Evolutionary conservation across 768 basidiomycete species (phyloP), one percentile per base, ranked within the genome.

Genomic region (Tremella fuciformis): DNA sequence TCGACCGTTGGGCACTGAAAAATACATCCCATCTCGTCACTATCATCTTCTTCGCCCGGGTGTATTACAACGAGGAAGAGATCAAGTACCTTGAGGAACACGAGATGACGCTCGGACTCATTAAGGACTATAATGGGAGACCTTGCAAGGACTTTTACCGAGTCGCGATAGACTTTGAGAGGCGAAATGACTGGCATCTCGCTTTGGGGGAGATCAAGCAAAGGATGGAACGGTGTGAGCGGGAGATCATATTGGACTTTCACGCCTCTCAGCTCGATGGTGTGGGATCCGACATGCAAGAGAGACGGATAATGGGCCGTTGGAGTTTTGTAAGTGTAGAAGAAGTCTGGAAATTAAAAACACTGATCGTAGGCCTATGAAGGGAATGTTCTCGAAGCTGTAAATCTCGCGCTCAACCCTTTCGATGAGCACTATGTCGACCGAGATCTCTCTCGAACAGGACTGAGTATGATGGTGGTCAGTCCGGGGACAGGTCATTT

Each of bases 91-190:
- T 77, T 18, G 53, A 61, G 19, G 26, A 66, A 24, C 63, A 74
- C 58, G 60, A 63, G 51, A 29, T 71, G 25, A 50, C 71, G 16
- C 53, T 62, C 8, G 67, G 66, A 6, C 79, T 97, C 48, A 82
- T 84, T 13, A 79, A 81, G 52, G 87, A 91, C 66, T 88, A 89
- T 55, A 81, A 85, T 47, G 87, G 85, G 9, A 79, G 80, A 49
- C 90, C 85, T 85, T 91, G 92, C 79, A 94, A 96, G 76, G 96
- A 96, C 73, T 94, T 93, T 69, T 97, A 85, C 83, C 92, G 94
- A 77, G 86, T 98, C 65, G 88, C 93, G 70, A 88, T 90, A 3
- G 94, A 98, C 71, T 80, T 94, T 29, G 91, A 98, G 70, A 84
- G 90, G 48, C 82, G 91, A 44, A 80, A 84, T 58, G 89, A 93